Base-by-base conservation (phyloP, 768 basidiomycete species). In the Rhodotorula diobovata region DNA sequence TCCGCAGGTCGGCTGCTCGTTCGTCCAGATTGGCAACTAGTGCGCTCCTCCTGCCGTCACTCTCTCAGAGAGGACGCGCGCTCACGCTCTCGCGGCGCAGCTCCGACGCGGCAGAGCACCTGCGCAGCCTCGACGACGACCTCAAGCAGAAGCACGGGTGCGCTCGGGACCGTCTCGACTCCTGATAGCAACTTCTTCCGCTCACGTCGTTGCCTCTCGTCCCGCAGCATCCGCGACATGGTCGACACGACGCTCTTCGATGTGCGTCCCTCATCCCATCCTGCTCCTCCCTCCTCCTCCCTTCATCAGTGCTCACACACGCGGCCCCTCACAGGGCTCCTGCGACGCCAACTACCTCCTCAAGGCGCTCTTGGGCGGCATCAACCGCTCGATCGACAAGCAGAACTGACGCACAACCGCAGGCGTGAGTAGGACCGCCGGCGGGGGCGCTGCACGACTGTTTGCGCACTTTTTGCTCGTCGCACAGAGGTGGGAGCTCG, bases 21-120 rank as follows among this genome's bases (percentile, higher is more conserved):
- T 90, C 61, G 84, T 90, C 2, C 89, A 90, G 78, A 85, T 90
- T 46, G 89, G 89, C 10, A 78, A 85, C 56, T 79, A 80, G 53
- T 54, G 53, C 20, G 53, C 34, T 1, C 20, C 23, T n/a, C 10
- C n/a, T 8, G 3, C 48, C 9, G 11, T 12, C 20, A 4, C 48
- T 4, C 25, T 18, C 15, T 35, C 32, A 21, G 43, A 46, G 23
- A 10, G 23, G 7, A 10, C 14, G 14, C 8, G 21, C 4, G 37
- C 34, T 41, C 11, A 54, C 14, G 41, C 11, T 5, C 41, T 43
- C 11, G 41, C 12, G 41, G 12, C 20, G 20, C 53, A 54, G 53
- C 45, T 7, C 28, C 4, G 55, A 57, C 25, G 64, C 66, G 28
- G 45, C 66, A 3, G 66, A 61, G n/a, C 66, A 67, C 43, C n/a